These are phyloP conservation scores for Trichoderma harzianum DNA, from an alignment of 2,329 filamentous ascomycete genomes.

Conservation along the genomic window DNA sequence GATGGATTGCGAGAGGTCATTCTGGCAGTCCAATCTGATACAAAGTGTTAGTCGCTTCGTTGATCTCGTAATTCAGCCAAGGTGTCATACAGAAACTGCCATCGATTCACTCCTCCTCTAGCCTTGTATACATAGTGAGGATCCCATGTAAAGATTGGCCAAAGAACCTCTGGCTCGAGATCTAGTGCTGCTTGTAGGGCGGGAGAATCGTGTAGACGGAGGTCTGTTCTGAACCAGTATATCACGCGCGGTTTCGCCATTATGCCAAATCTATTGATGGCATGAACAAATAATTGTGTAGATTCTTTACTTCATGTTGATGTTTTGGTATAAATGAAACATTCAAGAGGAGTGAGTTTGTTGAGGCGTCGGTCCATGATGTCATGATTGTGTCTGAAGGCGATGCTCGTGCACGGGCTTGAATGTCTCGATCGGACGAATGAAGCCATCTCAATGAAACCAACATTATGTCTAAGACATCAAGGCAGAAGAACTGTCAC, in stretches of 20 bases:
- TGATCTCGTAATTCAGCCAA: neutral
- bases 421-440: constrained; percentile 2
- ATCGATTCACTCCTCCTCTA: constrained; percentile 68
- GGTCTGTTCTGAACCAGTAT: constrained; percentile 77
- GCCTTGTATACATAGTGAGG: constrained; percentile 74
- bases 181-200: constrained; percentile 69
- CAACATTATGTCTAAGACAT: neutral
- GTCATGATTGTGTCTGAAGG: constrained; percentile 1
- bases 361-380: constrained; percentile 13
- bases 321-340: neutral
- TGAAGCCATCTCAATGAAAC: neutral
- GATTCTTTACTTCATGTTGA: neutral
- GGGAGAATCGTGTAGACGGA: constrained; percentile 74
- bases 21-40: constrained; percentile 65
- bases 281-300: no score
- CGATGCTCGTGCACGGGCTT: neutral
- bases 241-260: constrained; percentile 50
- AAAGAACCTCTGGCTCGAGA: constrained; percentile 64
- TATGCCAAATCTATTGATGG: neutral
- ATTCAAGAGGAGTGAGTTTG: neutral
- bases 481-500: neutral
- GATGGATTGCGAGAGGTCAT: constrained; percentile 64
- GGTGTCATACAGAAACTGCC: constrained; percentile 61
- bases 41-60: neutral
- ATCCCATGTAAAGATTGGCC: constrained; percentile 78